A percentile compares a stretch with the other conserved stretches of the same genome.
Evolutionary conservation across 2,329 filamentous ascomycete genomes (phyloP).

Genomic region (Scedosporium apiospermum): DNA sequence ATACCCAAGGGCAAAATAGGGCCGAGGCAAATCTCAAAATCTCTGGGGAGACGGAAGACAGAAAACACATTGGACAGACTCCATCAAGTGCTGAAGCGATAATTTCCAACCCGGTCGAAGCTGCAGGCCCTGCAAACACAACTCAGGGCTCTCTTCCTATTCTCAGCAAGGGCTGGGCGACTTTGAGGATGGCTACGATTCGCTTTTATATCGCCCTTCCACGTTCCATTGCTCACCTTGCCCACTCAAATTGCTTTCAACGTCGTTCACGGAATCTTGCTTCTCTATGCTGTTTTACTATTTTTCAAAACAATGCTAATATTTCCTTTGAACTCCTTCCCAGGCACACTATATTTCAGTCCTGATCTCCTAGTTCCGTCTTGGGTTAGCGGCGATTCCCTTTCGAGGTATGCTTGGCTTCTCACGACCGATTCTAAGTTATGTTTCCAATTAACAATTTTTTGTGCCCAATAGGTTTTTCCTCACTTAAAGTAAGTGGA

Average conservation of each 20-base stretch:
- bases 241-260: background rate
- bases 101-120: background rate
- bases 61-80: background rate
- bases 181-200: background rate
- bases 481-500: background rate
- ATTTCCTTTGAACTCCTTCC: background rate
- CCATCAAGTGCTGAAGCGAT: background rate
- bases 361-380: background rate
- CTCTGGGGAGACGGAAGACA: background rate
- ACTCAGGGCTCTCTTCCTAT: background rate
- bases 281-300: background rate
- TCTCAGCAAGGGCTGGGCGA: background rate
- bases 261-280: background rate
- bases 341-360: background rate
- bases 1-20: background rate
- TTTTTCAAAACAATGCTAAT: constrained; percentile 3
- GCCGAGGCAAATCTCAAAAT: background rate
- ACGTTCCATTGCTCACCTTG: background rate
- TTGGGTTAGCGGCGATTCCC: constrained; percentile 4
- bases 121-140: background rate
- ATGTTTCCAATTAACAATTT: background rate
- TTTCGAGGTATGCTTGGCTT: constrained; percentile 1
- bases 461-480: background rate
- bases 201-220: background rate
- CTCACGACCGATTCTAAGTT: background rate